Percentiles rank a stretch among this genome's conserved stretches.
These are phyloP conservation scores for Novymonas esmeraldas DNA, from an alignment of 208 protist genomes.

Conservation along the genomic window DNA sequence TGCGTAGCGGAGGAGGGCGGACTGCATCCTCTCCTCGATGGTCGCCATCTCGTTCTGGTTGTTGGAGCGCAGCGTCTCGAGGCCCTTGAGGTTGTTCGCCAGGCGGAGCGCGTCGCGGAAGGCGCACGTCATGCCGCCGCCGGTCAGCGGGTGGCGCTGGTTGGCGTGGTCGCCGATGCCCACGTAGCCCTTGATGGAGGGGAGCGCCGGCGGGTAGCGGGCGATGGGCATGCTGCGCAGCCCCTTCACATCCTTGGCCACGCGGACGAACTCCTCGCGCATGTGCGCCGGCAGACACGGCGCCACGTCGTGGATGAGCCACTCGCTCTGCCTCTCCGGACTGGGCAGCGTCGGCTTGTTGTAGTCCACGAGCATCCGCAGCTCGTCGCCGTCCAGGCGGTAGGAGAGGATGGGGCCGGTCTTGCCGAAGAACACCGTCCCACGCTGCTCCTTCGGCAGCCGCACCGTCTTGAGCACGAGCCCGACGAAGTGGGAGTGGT, in stretches of 20 bases:
- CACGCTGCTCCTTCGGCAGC: slow-evolving; percentile 84
- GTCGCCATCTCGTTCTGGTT: slow-evolving; percentile 48
- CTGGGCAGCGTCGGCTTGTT: slow-evolving; percentile 75
- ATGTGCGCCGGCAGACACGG: slow-evolving; percentile 82
- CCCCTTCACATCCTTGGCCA: slow-evolving; percentile 45
- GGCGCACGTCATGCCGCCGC: slow-evolving; percentile 92
- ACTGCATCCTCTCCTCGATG: slow-evolving; percentile 68
- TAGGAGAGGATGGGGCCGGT: slow-evolving; percentile 92
- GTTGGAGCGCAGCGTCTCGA: slow-evolving; percentile 42
- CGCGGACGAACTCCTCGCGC: slow-evolving; percentile 73
- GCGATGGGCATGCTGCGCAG: slow-evolving; percentile 88
- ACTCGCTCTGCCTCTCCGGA: slow-evolving; percentile 79
- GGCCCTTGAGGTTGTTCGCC: slow-evolving; percentile 57
- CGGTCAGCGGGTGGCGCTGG: slow-evolving; percentile 94
- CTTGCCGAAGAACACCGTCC: slow-evolving; percentile 92
- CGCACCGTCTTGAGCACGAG: slow-evolving; percentile 73
- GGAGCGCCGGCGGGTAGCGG: slow-evolving; percentile 72
- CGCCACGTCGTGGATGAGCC: slow-evolving; percentile 81
- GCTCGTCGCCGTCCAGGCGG: slow-evolving; percentile 78
- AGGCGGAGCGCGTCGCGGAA: slow-evolving; percentile 88
- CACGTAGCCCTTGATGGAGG: slow-evolving; percentile 83
- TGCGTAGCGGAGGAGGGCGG: slow-evolving; percentile 59
- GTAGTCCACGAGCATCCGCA: slow-evolving; percentile 88
- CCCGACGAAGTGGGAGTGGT: slow-evolving; percentile 91
- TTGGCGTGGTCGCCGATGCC: slow-evolving; percentile 94